These are phyloP conservation scores for Solanum sejunctum DNA, from an alignment of 257 asterid genomes.

Conservation along the genomic window DNA sequence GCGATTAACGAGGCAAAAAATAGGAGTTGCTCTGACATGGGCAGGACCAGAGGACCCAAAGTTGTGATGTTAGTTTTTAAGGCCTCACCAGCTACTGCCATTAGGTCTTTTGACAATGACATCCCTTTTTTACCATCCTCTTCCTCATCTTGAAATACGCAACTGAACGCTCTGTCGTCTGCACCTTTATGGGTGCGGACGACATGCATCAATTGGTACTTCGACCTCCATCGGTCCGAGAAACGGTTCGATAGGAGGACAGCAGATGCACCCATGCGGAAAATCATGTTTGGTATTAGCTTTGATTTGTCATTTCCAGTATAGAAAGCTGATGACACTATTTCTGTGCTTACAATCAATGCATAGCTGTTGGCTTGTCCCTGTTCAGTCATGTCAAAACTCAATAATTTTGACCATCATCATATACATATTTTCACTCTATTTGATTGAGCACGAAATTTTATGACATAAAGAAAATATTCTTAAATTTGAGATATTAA, in stretches of 20 bases:
- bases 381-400: not conserved
- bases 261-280: conserved; percentile 64
- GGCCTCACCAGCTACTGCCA: conserved; percentile 55
- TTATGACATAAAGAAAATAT: not conserved
- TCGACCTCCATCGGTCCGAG: conserved; percentile 38
- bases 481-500: not conserved
- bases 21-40: conserved; percentile 51
- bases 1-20: conserved; percentile 33
- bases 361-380: conserved; percentile 20
- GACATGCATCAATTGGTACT: conserved; percentile 60
- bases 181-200: conserved; percentile 6
- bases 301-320: conserved; percentile 47
- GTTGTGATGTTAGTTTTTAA: conserved; percentile 65
- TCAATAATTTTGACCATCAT: not conserved
- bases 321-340: conserved; percentile 46
- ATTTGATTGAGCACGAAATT: not conserved
- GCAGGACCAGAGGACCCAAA: conserved; percentile 54
- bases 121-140: conserved; percentile 42
- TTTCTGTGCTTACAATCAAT: conserved; percentile 58
- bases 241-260: conserved; percentile 46
- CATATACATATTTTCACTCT: not conserved
- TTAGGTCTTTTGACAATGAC: conserved; percentile 37
- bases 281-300: conserved; percentile 63
- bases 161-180: not conserved
- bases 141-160: conserved; percentile 30